Conservation (phyloP, 768 basidiomycete genomes). For the Agaricus subrufescens region DNA sequence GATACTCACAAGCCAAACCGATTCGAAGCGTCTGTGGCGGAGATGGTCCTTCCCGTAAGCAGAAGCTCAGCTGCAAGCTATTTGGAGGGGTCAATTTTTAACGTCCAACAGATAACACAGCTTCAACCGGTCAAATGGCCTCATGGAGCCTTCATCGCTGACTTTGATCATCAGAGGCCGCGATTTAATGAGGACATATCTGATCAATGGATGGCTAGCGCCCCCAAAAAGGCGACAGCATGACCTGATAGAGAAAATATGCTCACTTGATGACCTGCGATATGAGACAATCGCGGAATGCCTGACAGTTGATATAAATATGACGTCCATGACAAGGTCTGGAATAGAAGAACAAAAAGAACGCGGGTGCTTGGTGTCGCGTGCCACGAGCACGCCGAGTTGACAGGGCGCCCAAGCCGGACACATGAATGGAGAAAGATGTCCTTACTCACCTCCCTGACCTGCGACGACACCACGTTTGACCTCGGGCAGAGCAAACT, state of each 20-base stretch:
- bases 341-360: neutral
- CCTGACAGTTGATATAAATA: conserved; percentile 27
- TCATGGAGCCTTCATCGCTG: neutral
- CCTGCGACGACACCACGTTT: conserved; percentile 71
- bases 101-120: neutral
- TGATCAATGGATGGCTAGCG: neutral
- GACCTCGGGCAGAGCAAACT: conserved; percentile 74
- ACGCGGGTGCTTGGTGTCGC: neutral
- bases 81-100: conserved; percentile 1
- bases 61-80: conserved; percentile 76
- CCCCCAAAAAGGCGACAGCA: conserved; percentile 1
- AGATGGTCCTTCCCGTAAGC: conserved; percentile 64
- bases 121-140: conserved; percentile 4
- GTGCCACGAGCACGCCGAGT: neutral
- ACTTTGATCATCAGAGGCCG: conserved; percentile 5
- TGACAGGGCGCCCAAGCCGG: neutral
- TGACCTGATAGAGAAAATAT: neutral
- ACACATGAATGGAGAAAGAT: neutral
- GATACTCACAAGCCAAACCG: conserved; percentile 70
- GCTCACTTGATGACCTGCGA: conserved; percentile 70
- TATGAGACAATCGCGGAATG: conserved; percentile 63
- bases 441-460: conserved; percentile 53
- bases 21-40: conserved; percentile 60
- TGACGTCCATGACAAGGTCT: conserved; percentile 1
- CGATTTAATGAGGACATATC: neutral